Conservation (phyloP, 2,329 filamentous ascomycete genomes). For the Monilinia polystroma region DNA sequence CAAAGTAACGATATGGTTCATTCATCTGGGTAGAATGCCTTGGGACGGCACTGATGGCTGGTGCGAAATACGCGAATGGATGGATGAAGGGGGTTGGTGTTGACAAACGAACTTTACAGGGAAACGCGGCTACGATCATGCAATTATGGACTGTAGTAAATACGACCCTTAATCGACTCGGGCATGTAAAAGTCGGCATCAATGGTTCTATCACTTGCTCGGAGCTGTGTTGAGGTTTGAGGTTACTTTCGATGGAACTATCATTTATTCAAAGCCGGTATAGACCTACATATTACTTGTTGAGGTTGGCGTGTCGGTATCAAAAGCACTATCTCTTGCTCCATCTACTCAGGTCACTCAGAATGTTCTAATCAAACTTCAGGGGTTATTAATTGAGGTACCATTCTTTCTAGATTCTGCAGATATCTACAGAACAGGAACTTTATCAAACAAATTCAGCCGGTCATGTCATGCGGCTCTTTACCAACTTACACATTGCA, state of each 20-base stretch:
- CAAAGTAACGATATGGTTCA: background rate
- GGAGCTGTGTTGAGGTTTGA: background rate
- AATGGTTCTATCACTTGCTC: background rate
- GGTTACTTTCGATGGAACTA: background rate
- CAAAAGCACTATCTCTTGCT: background rate
- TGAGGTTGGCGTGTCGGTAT: background rate
- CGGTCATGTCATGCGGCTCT: constrained; percentile 16
- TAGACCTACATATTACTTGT: background rate
- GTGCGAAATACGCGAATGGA: constrained; percentile 13
- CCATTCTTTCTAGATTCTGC: constrained; percentile 4
- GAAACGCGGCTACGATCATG: constrained; percentile 12
- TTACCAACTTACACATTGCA: constrained; percentile 3
- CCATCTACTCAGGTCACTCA: background rate
- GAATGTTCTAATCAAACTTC: background rate
- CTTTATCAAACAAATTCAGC: constrained; percentile 12
- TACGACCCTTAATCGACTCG: constrained; percentile 1
- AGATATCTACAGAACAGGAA: constrained; percentile 18
- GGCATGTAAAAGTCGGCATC: background rate
- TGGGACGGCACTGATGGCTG: constrained; percentile 6
- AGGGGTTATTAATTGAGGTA: background rate
- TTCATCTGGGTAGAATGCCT: background rate
- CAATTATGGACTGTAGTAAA: background rate
- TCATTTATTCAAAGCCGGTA: background rate
- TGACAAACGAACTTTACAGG: constrained; percentile 5
- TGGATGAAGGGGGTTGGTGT: constrained; percentile 12